Conservation (phyloP, 805 yeast species). For the Metschnikowia koreensis region DNA sequence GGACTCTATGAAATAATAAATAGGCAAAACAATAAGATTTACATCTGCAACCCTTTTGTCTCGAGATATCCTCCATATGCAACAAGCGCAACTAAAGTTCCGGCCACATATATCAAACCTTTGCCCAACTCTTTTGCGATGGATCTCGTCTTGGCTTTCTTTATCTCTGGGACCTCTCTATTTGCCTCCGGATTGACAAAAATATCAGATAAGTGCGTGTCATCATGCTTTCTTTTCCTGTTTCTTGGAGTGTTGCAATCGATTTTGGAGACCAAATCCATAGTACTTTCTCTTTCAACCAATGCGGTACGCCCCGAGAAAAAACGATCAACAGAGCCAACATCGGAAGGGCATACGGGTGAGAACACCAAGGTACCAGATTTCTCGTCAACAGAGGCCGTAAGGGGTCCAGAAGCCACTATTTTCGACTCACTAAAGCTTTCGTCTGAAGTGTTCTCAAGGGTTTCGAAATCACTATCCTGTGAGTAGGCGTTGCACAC, state of each 20-base stretch:
- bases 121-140: conserved; percentile 32
- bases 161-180: conserved; percentile 1
- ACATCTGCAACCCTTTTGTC: neutral
- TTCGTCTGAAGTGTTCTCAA: neutral
- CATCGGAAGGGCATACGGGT: too few species aligned
- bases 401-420: too few species aligned
- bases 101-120: conserved; percentile 31
- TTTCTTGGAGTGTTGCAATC: neutral
- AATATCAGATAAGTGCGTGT: neutral
- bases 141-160: conserved; percentile 18
- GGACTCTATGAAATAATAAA: neutral
- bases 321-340: too few species aligned
- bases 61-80: conserved; percentile 31
- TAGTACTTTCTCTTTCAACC: neutral
- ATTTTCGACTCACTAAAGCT: neutral
- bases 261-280: too few species aligned
- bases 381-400: neutral
- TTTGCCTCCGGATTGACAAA: neutral
- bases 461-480: neutral
- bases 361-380: neutral
- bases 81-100: conserved; percentile 36
- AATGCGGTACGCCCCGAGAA: too few species aligned
- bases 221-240: conserved; percentile 1
- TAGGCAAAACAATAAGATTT: conserved; percentile 7
- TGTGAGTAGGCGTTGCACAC: neutral